phyloP scores from a whole-genome alignment of 2,329 filamentous ascomycete species.

The Colletotrichum siamense region DNA sequence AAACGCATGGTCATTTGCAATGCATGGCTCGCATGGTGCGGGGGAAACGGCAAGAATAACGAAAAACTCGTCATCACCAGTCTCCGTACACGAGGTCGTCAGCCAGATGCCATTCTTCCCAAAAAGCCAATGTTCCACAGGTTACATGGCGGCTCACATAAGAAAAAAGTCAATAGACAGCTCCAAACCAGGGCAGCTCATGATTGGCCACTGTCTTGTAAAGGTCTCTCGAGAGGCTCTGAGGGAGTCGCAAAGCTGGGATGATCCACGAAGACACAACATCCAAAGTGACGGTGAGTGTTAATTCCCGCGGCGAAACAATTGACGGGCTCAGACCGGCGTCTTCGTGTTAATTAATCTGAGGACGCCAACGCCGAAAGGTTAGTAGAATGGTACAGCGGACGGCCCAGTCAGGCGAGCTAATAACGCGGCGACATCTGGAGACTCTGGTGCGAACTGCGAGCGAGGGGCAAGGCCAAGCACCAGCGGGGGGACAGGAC shows the following conservation, averaged over 20 bases:
- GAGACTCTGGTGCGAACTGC: neutral
- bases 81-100: neutral
- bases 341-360: constrained; percentile 11
- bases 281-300: constrained; percentile 9
- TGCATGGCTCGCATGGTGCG: neutral
- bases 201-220: neutral
- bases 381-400: neutral
- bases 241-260: neutral
- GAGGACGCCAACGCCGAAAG: constrained; percentile 5
- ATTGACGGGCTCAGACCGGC: neutral
- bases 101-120: neutral
- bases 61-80: neutral
- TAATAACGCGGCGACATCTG: neutral
- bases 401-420: neutral
- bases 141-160: constrained; percentile 10
- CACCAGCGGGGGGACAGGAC: neutral
- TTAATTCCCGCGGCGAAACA: neutral
- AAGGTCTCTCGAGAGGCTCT: neutral
- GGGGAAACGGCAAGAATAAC: neutral
- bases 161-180: constrained; percentile 7
- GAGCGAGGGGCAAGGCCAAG: neutral
- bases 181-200: neutral
- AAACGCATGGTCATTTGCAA: neutral
- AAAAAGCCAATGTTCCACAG: neutral
- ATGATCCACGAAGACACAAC: constrained; percentile 10